phyloP scores from a whole-genome alignment of 768 basidiomycete species.

The Nidularia sp. region DNA sequence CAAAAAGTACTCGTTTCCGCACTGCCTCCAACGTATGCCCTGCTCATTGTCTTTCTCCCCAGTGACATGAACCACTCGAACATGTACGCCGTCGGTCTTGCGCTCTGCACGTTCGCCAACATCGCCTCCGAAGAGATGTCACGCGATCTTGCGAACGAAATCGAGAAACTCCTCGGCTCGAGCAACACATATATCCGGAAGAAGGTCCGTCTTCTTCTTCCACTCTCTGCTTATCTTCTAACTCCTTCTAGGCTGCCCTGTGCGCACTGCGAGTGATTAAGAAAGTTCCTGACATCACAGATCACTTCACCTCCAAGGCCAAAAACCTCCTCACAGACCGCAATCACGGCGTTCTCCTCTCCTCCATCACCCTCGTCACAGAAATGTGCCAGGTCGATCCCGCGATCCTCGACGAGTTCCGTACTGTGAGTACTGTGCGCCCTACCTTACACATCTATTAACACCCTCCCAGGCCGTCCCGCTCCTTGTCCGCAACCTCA shows the following conservation, averaged over 20 bases:
- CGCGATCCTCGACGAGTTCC: conserved; percentile 75
- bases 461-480: conserved; percentile 70
- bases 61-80: conserved; percentile 99
- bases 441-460: not conserved
- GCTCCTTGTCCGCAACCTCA: conserved; percentile 90
- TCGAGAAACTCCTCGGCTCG: conserved; percentile 94
- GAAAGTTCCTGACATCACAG: conserved; percentile 92
- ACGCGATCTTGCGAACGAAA: conserved; percentile 94
- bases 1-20: conserved; percentile 68
- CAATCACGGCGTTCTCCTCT: conserved; percentile 93
- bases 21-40: not conserved
- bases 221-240: conserved; percentile 3
- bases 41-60: conserved; percentile 6
- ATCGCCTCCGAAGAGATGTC: conserved; percentile 99
- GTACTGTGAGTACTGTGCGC: conserved; percentile 61
- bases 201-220: conserved; percentile 57
- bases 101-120: conserved; percentile 96
- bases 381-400: conserved; percentile 90
- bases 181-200: conserved; percentile 99
- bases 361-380: conserved; percentile 90
- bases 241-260: conserved; percentile 70
- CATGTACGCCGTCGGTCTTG: conserved; percentile 97
- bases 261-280: conserved; percentile 93
- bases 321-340: conserved; percentile 91
- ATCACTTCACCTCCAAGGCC: conserved; percentile 86